Evolutionary conservation across 164 flowering plant genomes (phyloP).

Genomic region (Magnolia sinica): DNA sequence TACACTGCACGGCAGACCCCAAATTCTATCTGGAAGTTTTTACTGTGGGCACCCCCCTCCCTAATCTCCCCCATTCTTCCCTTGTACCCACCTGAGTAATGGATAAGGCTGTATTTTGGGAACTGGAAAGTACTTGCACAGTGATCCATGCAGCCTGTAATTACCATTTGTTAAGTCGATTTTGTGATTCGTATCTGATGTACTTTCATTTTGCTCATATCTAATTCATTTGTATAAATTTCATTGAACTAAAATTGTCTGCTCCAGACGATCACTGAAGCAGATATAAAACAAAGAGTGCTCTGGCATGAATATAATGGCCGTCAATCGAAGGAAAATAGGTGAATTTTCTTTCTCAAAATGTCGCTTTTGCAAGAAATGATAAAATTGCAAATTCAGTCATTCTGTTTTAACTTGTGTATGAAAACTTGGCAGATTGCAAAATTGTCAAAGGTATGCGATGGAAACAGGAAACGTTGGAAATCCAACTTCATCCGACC

Average conservation of each 20-base stretch:
- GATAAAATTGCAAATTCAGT: neutral
- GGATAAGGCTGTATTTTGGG: too few species aligned
- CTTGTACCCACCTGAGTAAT: too few species aligned
- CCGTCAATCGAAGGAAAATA: neutral
- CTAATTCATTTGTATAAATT: neutral
- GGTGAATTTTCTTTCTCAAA: neutral
- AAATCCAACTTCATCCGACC: too few species aligned
- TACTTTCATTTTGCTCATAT: neutral
- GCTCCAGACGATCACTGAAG: constrained; percentile 28
- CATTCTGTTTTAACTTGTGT: too few species aligned
- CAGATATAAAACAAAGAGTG: constrained; percentile 14
- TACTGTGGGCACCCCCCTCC: too few species aligned
- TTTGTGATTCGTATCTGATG: neutral
- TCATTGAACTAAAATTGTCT: neutral
- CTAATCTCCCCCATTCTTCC: too few species aligned
- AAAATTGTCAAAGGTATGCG: too few species aligned
- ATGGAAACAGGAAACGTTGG: too few species aligned
- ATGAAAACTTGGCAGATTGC: too few species aligned
- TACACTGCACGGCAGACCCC: too few species aligned
- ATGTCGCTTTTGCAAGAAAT: neutral
- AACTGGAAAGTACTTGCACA: neutral
- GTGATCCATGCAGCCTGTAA: neutral
- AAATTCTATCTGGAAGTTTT: too few species aligned
- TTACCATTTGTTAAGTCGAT: neutral
- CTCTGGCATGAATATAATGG: constrained; percentile 40